Conservation (phyloP, 148 eudicot species). For the Amaranthus hypochondriacus region DNA sequence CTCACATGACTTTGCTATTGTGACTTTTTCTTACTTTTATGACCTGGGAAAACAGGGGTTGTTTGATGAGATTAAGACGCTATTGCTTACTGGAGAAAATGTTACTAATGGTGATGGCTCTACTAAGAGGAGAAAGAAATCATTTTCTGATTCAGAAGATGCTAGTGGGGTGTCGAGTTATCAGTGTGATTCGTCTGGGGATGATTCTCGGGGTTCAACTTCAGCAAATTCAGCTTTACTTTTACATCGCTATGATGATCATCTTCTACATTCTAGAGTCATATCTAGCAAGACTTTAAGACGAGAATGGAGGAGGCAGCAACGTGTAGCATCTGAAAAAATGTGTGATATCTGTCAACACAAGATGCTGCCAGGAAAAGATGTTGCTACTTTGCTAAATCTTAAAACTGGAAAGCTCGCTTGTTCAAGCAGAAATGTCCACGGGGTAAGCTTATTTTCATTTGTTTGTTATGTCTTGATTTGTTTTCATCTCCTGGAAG, state of each 20-base stretch:
- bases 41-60: conserved; percentile 70
- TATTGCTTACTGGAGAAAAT: conserved; percentile 46
- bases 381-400: conserved; percentile 77
- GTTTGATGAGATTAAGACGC: conserved; percentile 41
- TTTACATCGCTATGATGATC: conserved; percentile 52
- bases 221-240: conserved; percentile 35
- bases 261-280: conserved; percentile 46
- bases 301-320: conserved; percentile 58
- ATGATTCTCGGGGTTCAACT: conserved; percentile 57
- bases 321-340: conserved; percentile 62
- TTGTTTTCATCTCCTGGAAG: not conserved
- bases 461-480: conserved; percentile 3
- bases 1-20: conserved; percentile 67
- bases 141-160: conserved; percentile 69
- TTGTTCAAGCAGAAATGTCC: conserved; percentile 75
- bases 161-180: conserved; percentile 36
- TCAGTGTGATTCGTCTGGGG: conserved; percentile 60
- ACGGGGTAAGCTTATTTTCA: conserved; percentile 49
- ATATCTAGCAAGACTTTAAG: conserved; percentile 53
- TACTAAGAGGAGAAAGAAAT: conserved; percentile 45
- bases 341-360: conserved; percentile 82
- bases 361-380: conserved; percentile 91
- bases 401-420: conserved; percentile 73
- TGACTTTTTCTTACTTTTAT: conserved; percentile 58
- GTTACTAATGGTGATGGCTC: conserved; percentile 29